Base-by-base conservation (phyloP, 139 green algal genomes). In the Auxenochlorella protothecoides region DNA sequence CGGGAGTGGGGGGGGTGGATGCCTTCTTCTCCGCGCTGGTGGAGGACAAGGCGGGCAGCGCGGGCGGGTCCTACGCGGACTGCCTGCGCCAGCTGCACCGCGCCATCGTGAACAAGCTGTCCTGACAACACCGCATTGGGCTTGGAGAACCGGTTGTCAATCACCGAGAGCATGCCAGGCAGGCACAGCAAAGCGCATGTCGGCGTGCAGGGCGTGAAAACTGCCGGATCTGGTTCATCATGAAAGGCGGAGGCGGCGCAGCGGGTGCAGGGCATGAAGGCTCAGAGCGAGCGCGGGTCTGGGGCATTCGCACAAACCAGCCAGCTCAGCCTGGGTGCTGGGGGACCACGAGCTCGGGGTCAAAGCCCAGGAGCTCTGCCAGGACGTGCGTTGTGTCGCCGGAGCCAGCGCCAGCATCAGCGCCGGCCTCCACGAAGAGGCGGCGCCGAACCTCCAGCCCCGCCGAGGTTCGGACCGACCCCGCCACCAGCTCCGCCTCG, bases 71-170 rank as follows among this genome's bases (percentile, higher is more conserved):
- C 63, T 97, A 97, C 71, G 88, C 96, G 55, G 91, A 97, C 77
- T 94, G 85, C 74, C 76, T 97, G 59, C 96, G 91, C 84, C 83
- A 85, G 57, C 80, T 97, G 57, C 91, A 97, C 77, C 72, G 89
- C 2, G 78, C 87, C 53, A 94, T 96, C 59, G 89, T 95, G 76
- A 89, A 91, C 75, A 87, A 85, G 75, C 81, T 93, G 78, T 61
- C 57, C 8, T 91, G 72, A 82, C 6, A n/a, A 27, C 57, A 7
- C 6, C 52, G 62, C 14, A 13, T 2, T 9, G 62, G 14, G 62
- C 57, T 62, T 2, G 57, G 57, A 62, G 11, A 11, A 11, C 9
- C 57, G 0, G 9, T 62, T 11, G 9, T 62, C 11, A 15, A 15
- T 9, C 57, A 15, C 57, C 11, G 57, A 11, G 57, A 44, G 27